phyloP scores from a whole-genome alignment of 2,329 filamentous ascomycete genomes.

The Verticillium nubilum region DNA sequence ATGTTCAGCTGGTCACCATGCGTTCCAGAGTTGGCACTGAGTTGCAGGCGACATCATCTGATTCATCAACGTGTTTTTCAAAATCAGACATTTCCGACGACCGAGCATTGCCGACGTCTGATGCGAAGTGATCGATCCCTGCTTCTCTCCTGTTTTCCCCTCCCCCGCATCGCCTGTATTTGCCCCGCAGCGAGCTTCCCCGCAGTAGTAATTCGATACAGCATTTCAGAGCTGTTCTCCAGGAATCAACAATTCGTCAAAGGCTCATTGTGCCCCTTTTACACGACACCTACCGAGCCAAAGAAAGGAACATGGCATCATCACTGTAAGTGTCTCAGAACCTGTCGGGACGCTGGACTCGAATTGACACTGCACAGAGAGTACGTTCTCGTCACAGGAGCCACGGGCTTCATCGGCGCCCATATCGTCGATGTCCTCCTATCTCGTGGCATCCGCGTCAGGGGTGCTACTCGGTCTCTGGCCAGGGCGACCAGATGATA shows the following conservation, averaged over 20 bases:
- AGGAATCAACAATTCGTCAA: too few species aligned
- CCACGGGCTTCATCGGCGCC: constrained; percentile 21
- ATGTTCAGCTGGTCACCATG: not conserved
- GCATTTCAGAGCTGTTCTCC: too few species aligned
- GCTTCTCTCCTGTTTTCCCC: too few species aligned
- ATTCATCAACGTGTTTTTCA: not conserved
- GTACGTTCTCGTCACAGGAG: constrained; percentile 1
- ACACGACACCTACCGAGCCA: too few species aligned
- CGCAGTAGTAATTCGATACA: too few species aligned
- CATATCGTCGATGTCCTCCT: constrained; percentile 24
- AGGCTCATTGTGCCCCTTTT: too few species aligned
- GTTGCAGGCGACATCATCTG: not conserved
- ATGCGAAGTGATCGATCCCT: too few species aligned
- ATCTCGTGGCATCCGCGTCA: constrained; percentile 21
- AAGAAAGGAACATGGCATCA: not conserved
- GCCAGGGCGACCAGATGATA: constrained; percentile 26
- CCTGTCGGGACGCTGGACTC: not conserved
- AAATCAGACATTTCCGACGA: not conserved
- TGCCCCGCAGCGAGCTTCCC: too few species aligned
- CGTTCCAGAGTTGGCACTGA: not conserved
- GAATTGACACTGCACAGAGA: not conserved
- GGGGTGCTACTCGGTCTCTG: constrained; percentile 21
- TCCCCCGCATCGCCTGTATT: too few species aligned
- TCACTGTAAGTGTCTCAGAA: not conserved
- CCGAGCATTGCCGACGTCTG: not conserved